Percentiles rank a stretch among this genome's conserved stretches.
These are phyloP conservation scores for Fusarium tupiense DNA, from an alignment of 2,329 filamentous ascomycete genomes.

Conservation along the genomic window DNA sequence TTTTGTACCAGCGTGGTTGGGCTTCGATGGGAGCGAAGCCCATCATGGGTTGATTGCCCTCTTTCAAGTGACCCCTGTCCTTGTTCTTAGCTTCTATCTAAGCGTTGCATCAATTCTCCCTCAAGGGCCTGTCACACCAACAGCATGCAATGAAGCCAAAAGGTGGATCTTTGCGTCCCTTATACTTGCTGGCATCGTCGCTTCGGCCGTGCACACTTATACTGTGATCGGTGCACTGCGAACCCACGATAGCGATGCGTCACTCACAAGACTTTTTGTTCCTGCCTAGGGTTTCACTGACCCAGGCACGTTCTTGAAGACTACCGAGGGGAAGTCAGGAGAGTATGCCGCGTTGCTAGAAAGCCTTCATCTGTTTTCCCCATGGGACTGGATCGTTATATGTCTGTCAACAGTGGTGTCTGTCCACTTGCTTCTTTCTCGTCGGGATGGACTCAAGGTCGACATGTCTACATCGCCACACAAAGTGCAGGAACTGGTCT, in stretches of 20 bases:
- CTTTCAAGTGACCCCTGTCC: neutral
- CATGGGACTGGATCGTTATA: neutral
- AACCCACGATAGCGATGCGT: neutral
- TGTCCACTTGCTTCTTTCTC: neutral
- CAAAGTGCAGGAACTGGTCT: neutral
- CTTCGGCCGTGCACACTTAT: neutral
- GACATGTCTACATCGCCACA: neutral
- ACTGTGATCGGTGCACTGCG: neutral
- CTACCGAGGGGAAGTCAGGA: neutral
- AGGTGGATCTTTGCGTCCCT: neutral
- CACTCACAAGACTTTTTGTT: neutral
- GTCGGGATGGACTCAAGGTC: neutral
- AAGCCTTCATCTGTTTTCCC: neutral
- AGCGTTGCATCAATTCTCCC: neutral
- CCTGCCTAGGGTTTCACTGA: neutral
- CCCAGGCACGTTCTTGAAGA: neutral
- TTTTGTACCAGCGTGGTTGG: too few species aligned
- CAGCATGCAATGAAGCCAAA: neutral
- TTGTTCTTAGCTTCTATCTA: neutral
- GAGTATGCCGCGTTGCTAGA: neutral
- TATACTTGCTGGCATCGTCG: neutral
- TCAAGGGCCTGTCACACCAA: neutral
- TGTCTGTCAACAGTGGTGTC: neutral
- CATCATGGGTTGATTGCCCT: neutral
- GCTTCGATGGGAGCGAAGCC: too few species aligned